Evolutionary conservation across 495 filamentous ascomycete genomes (phyloP), one percentile per base, ranked within the genome.

Genomic region (Podospora anserina): DNA sequence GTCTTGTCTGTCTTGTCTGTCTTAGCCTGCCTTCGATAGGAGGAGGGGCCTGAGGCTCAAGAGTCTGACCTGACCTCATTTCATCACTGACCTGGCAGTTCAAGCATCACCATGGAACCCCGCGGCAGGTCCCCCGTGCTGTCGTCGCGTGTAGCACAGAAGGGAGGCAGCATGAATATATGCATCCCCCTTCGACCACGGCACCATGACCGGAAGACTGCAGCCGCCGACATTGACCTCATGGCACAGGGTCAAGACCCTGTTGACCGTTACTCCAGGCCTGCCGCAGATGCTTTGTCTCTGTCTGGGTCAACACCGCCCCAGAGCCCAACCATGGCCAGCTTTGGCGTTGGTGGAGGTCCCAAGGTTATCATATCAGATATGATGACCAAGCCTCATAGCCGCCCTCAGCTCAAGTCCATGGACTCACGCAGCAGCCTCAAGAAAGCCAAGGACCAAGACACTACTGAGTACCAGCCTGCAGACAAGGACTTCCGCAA

Each of bases 111-210:
- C 61, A 77, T 77, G 75, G 75, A 77, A 64, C 64, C 75, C 60
- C 57, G 68, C 57, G 61, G 64, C 71, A 71, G 71, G 69, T 71
- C 72, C 66, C 66, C 71, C 67, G 70, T 67, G 39, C 9, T 49
- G 65, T 67, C 69, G 62, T 68, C 69, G 68, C 75, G 73, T 61
- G 75, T 77, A 65, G 68, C 73, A 77, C 72, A 72, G 60, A 77
- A 77, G 69, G 66, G 75, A 28, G 71, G 58, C 70, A 66, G 58
- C 66, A 68, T 70, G 64, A 69, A 53, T 19, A 66, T 75, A 55
- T 39, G 67, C 65, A 70, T 75, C 18, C 75, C 75, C 27, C 67
- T 69, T 58, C 75, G 72, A 23, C 63, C 68, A 39, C 70, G 71
- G 63, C 67, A 66, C 28, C 64, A 70, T 74, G 72, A 56, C 67